Evolutionary conservation across 768 basidiomycete species (phyloP), one percentile per base, ranked within the genome.

Genomic region (Podaxis sp.): DNA sequence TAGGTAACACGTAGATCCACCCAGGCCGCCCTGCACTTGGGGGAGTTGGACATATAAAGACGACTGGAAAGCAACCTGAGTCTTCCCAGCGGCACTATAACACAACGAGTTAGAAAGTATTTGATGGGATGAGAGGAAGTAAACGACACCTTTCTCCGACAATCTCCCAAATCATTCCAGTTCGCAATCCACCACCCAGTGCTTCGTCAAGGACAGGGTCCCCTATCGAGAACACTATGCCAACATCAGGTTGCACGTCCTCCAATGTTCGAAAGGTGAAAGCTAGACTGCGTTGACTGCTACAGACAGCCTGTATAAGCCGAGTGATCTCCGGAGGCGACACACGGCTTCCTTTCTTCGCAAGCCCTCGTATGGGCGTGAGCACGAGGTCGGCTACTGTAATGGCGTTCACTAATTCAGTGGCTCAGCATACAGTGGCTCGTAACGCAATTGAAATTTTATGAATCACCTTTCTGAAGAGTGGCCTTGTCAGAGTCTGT

Each of bases 51-150:
- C 89, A 22, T 84, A 79, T 33, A 96, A 77, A 3, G 93, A 86
- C 20, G 94, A 82, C 66, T 96, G 95, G 13, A 99, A 79, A 3
- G 90, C 91, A 4, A 99, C 75, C 68, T 99, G 95, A 0, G 95
- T 95, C 77, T 99, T 99, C 41, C 97, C 97, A 28, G 96, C 87
- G 24, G 95, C 89, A 71, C 97, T 99, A 71, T 15, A 13, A 30
- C 6, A 10, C 1, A 17, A 11, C 52, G 20, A 64, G 37, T 50
- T 58, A 52, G 58, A 37, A 11, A 15, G 26, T 6, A 2, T 10
- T 11, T 17, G 33, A 38, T 69, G 46, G 71, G 56, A 20, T 36
- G 28, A 22, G 7, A 30, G 46, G 49, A n/a, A 28, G n/a, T 41
- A 53, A 51, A 49, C 20, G 76, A 64, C 73, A 95, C 95, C 93